Evolutionary conservation across 768 basidiomycete genomes (phyloP).

Genomic region (Daedalea quercina): DNA sequence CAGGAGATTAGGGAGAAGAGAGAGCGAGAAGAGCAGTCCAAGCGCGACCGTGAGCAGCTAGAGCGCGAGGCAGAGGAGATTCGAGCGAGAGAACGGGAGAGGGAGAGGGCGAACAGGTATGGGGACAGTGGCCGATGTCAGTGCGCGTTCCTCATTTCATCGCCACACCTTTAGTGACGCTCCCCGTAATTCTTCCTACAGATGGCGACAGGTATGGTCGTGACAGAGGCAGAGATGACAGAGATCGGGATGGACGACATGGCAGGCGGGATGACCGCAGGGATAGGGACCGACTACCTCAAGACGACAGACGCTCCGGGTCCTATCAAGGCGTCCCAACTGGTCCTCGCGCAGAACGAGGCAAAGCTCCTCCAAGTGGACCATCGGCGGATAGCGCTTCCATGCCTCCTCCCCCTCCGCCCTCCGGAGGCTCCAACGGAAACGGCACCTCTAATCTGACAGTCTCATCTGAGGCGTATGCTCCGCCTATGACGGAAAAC

Average conservation of each 20-base stretch:
- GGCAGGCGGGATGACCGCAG: slow-evolving; percentile 34
- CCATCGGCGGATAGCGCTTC: slow-evolving; percentile 25
- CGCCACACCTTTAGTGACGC: slow-evolving; percentile 4
- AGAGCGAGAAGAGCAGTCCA: slow-evolving; percentile 54
- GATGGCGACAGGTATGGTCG: slow-evolving; percentile 33
- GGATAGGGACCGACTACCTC: slow-evolving; percentile 19
- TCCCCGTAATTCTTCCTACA: slow-evolving; percentile 7
- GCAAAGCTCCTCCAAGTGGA: slow-evolving; percentile 33
- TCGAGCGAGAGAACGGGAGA: slow-evolving; percentile 41
- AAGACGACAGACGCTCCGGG: slow-evolving; percentile 32
- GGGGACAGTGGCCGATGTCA: slow-evolving; percentile 40
- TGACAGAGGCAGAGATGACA: slow-evolving; percentile 24
- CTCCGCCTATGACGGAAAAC: slow-evolving; percentile 68
- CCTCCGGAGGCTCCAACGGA: slow-evolving; percentile 11
- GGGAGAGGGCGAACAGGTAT: slow-evolving; percentile 30
- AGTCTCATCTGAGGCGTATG: slow-evolving; percentile 34
- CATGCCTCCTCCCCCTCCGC: slow-evolving; percentile 44
- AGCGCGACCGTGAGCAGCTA: slow-evolving; percentile 58
- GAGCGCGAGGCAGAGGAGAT: slow-evolving; percentile 73
- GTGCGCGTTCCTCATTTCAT: slow-evolving; percentile 15
- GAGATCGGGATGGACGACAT: slow-evolving; percentile 36
- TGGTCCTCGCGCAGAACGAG: slow-evolving; percentile 74
- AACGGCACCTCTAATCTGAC: slow-evolving; percentile 19
- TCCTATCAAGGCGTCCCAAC: slow-evolving; percentile 65
- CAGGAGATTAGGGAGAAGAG: slow-evolving; percentile 75